A percentile compares a stretch with the other conserved stretches of the same genome.
Conservation (phyloP, 768 basidiomycete genomes). For the Termitomyces sp. region DNA sequence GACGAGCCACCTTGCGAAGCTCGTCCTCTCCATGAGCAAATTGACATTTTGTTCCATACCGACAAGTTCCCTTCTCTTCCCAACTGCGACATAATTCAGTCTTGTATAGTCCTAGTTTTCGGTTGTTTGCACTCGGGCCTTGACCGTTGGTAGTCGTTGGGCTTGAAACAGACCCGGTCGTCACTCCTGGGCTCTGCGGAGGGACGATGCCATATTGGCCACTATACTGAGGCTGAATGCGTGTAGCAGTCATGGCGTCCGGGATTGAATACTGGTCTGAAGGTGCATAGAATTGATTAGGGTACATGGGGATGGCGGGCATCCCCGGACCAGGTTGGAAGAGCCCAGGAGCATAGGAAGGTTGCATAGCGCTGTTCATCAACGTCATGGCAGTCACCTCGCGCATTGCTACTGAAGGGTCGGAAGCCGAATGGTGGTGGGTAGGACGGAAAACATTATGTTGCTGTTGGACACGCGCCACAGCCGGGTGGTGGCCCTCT, state of each 20-base stretch:
- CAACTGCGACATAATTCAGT: constrained; percentile 87
- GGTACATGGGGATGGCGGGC: constrained; percentile 55
- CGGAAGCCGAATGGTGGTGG: constrained; percentile 82
- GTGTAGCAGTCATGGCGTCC: constrained; percentile 48
- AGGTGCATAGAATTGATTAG: constrained; percentile 64
- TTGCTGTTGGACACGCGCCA: constrained; percentile 76
- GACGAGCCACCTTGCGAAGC: constrained; percentile 75
- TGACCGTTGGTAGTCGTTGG: constrained; percentile 39
- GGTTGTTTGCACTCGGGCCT: constrained; percentile 87
- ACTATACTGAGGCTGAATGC: constrained; percentile 62
- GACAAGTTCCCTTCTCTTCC: constrained; percentile 86
- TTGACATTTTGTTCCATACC: constrained; percentile 87
- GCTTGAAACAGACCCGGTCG: constrained; percentile 33
- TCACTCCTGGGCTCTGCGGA: constrained; percentile 23
- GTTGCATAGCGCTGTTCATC: constrained; percentile 46
- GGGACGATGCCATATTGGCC: constrained; percentile 38
- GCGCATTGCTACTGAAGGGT: constrained; percentile 69
- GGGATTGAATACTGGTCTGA: constrained; percentile 51
- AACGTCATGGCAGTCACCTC: constrained; percentile 66
- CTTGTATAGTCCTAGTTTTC: constrained; percentile 88
- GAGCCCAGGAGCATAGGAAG: constrained; percentile 53
- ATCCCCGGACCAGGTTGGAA: constrained; percentile 51
- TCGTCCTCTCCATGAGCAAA: constrained; percentile 93
- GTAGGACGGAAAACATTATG: constrained; percentile 66
- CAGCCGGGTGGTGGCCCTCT: constrained; percentile 53